phyloP scores from a whole-genome alignment of 305 asterid genomes.

The Fraxinus sp. region DNA sequence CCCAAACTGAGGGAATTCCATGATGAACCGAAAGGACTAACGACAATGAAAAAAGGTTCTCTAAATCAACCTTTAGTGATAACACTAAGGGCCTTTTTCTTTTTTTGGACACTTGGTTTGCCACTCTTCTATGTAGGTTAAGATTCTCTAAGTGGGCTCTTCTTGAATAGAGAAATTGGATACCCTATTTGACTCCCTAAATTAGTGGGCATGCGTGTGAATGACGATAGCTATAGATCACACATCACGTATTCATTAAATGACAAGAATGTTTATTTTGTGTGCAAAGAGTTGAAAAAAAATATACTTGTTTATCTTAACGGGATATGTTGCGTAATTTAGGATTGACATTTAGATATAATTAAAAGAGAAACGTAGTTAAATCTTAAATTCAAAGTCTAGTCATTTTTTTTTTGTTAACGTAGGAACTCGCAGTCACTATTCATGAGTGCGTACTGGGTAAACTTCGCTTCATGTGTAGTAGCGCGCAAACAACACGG shows the following conservation, averaged over 20 bases:
- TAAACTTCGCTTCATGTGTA: no score
- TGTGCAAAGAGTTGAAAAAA: not conserved
- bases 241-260: not conserved
- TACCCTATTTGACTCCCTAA: conserved; percentile 5
- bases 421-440: no score
- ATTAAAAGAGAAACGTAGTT: not conserved
- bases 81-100: conserved; percentile 1
- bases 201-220: not conserved
- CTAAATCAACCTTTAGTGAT: conserved; percentile 21
- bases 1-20: not conserved
- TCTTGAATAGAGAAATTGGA: not conserved
- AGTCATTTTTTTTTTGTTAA: no score
- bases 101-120: not conserved
- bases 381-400: not conserved
- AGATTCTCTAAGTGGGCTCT: conserved; percentile 24
- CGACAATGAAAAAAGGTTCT: conserved; percentile 1
- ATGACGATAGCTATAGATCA: not conserved
- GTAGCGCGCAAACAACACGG: no score
- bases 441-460: no score
- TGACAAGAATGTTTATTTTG: not conserved
- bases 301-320: not conserved
- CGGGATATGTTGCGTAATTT: not conserved
- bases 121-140: not conserved
- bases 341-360: not conserved
- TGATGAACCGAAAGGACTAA: conserved; percentile 19